phyloP scores from a whole-genome alignment of 1,284 basidiomycete genomes.

The Phylloporus sp. region DNA sequence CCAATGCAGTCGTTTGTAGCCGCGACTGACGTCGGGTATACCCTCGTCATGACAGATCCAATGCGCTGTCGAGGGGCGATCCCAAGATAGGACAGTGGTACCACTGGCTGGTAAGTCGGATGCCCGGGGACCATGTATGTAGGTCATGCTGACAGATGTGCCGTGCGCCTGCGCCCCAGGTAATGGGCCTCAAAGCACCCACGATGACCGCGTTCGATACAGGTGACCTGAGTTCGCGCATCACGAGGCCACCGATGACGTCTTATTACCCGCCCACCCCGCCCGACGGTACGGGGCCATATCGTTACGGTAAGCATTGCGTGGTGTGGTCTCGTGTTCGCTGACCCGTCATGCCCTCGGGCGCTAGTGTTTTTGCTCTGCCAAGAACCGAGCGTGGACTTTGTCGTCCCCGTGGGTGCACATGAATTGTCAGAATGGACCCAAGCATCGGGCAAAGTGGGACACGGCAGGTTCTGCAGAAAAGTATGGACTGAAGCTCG shows the following conservation, averaged over 20 bases:
- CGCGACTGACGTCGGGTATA: constrained; percentile 54
- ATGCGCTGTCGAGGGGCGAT: constrained; percentile 59
- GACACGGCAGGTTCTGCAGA: constrained; percentile 57
- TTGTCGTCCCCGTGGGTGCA: constrained; percentile 50
- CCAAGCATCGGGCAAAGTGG: constrained; percentile 58
- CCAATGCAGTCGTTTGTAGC: constrained; percentile 47
- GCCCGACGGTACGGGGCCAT: constrained; percentile 57
- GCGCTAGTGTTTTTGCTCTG: constrained; percentile 59
- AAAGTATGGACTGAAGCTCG: constrained; percentile 55
- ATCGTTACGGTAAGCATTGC: constrained; percentile 56
- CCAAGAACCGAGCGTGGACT: constrained; percentile 53
- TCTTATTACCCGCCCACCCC: too few species aligned
- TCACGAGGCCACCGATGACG: constrained; percentile 49
- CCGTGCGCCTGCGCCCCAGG: constrained; percentile 36
- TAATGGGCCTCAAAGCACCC: constrained; percentile 59
- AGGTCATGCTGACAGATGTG: not conserved
- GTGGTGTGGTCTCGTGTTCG: not conserved
- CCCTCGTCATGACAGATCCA: too few species aligned
- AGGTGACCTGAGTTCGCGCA: constrained; percentile 43
- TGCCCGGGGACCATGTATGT: not conserved
- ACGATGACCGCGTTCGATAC: constrained; percentile 38
- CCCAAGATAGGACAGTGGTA: constrained; percentile 62
- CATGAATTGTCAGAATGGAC: constrained; percentile 49
- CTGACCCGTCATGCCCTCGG: too few species aligned
- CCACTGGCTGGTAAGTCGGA: constrained; percentile 69